Conservation (phyloP, 208 protist genomes). For the Endotrypanum monterogeii region DNA sequence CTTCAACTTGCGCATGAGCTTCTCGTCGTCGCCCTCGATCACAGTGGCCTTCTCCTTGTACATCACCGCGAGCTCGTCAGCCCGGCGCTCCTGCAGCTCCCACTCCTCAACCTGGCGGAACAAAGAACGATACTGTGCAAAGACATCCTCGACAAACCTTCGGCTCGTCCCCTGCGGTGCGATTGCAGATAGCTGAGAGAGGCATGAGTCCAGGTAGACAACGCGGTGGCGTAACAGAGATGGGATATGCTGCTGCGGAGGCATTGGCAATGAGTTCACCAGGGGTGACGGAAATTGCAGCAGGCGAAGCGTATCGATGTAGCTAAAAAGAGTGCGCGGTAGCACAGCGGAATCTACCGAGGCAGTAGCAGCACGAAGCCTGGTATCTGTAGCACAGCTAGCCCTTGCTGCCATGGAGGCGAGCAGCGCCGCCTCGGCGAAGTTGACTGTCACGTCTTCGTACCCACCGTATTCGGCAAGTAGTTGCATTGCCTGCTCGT, state of each 20-base stretch:
- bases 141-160: conserved; percentile 67
- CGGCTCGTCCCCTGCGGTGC: conserved; percentile 51
- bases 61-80: conserved; percentile 86
- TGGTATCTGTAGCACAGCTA: conserved; percentile 33
- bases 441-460: conserved; percentile 85
- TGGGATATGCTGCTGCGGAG: conserved; percentile 15
- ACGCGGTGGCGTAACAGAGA: conserved; percentile 57
- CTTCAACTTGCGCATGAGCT: conserved; percentile 82
- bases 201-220: conserved; percentile 77
- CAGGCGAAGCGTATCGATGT: conserved; percentile 51
- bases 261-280: conserved; percentile 40
- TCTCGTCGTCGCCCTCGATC: conserved; percentile 94
- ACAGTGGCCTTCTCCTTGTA: conserved; percentile 90
- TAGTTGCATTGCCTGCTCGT: conserved; percentile 67
- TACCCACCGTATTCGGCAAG: conserved; percentile 81
- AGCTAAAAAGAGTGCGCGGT: conserved; percentile 40
- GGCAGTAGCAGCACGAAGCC: conserved; percentile 9
- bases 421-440: conserved; percentile 77
- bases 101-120: conserved; percentile 71
- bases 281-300: conserved; percentile 59
- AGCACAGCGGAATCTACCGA: conserved; percentile 2
- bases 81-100: conserved; percentile 73
- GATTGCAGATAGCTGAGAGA: conserved; percentile 54
- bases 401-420: conserved; percentile 64
- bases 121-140: conserved; percentile 66